A percentile compares a stretch with the other conserved stretches of the same genome.
These are phyloP conservation scores for Protomyces arabidopsidicola DNA, from an alignment of 1,139 yeast species.

Conservation along the genomic window DNA sequence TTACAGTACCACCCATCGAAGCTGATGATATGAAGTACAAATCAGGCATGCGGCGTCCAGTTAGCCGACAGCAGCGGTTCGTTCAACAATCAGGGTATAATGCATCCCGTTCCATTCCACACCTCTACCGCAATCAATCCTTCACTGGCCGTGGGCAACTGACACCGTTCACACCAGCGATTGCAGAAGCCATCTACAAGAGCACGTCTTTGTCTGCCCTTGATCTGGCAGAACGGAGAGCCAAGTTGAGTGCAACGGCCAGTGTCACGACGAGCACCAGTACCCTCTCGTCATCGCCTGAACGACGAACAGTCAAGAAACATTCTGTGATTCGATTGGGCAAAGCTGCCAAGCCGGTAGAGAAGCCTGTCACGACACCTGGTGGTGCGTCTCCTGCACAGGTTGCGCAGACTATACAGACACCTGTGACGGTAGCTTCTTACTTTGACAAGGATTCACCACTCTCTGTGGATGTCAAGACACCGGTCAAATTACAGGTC, in stretches of 20 bases:
- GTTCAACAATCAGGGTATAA: constrained; percentile 1
- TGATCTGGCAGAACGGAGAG: constrained; percentile 25
- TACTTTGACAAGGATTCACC: constrained; percentile 1
- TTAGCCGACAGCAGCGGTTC: neutral
- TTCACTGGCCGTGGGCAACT: constrained; percentile 24
- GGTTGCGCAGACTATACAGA: neutral
- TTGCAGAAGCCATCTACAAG: constrained; percentile 55
- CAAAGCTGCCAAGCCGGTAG: neutral
- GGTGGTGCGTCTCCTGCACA: neutral
- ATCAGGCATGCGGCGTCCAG: neutral
- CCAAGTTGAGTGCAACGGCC: neutral
- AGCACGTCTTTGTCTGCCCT: constrained; percentile 37
- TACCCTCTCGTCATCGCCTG: constrained; percentile 5
- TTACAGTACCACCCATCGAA: constrained; percentile 21
- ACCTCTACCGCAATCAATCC: constrained; percentile 19
- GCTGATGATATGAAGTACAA: neutral
- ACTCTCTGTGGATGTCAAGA: neutral
- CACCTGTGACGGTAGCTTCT: neutral
- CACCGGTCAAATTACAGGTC: neutral
- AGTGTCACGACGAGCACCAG: neutral
- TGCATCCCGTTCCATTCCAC: constrained; percentile 15
- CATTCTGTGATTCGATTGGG: constrained; percentile 13
- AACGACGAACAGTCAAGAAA: constrained; percentile 3
- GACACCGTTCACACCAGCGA: constrained; percentile 54
- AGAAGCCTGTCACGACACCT: neutral